Conservation (phyloP, 441 rosid genomes). For the Eutrema salsugineum region DNA sequence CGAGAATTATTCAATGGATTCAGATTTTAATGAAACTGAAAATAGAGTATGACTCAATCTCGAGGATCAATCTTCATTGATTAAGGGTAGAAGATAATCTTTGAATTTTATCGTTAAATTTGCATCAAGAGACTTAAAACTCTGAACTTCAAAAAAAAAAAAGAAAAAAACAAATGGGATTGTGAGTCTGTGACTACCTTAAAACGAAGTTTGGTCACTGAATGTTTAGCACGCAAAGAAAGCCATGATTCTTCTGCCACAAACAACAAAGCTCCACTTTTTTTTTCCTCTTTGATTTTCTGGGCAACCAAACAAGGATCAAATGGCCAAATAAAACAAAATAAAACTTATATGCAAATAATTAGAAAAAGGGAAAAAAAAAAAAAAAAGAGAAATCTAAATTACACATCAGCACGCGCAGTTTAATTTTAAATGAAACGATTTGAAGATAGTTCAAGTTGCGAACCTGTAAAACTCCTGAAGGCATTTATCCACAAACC, state of each 20-base stretch:
- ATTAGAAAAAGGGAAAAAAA: background rate
- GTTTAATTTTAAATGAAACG: background rate
- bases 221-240: slow-evolving; percentile 21
- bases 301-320: slow-evolving; percentile 59
- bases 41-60: background rate
- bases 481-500: slow-evolving; percentile 7
- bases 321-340: background rate
- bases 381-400: background rate
- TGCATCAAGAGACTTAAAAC: slow-evolving; percentile 6
- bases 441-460: background rate
- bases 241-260: slow-evolving; percentile 20
- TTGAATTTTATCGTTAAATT: slow-evolving; percentile 10
- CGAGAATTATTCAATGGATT: background rate
- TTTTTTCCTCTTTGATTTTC: slow-evolving; percentile 38
- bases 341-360: background rate
- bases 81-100: background rate
- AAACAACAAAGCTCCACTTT: slow-evolving; percentile 11
- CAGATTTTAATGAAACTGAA: background rate
- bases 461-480: background rate
- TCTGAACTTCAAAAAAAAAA: background rate
- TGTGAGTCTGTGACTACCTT: slow-evolving; percentile 15
- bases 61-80: slow-evolving; percentile 37
- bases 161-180: background rate
- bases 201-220: slow-evolving; percentile 12
- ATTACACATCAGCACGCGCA: slow-evolving; percentile 14